Percentiles rank a stretch among this genome's conserved stretches.
Evolutionary conservation across 2,329 filamentous ascomycete species (phyloP).

Genomic region (Colletotrichum spaethianum): DNA sequence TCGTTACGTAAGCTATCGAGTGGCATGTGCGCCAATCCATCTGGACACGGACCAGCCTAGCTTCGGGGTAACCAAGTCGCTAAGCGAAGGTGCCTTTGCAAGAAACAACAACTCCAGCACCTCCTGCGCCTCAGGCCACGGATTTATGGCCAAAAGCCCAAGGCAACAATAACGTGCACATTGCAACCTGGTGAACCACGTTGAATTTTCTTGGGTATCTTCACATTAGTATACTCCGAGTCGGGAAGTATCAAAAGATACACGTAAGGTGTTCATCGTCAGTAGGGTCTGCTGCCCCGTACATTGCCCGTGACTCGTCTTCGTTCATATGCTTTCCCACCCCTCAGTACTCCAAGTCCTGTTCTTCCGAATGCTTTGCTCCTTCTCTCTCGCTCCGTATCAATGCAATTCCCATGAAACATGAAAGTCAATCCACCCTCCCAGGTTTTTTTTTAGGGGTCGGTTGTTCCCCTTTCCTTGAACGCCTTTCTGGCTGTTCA

Average conservation of each 20-base stretch:
- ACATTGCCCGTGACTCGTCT: constrained; percentile 16
- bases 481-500: constrained; percentile 30
- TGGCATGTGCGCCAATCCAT: not conserved
- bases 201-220: constrained; percentile 14
- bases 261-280: constrained; percentile 1
- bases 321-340: constrained; percentile 14
- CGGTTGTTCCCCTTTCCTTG: constrained; percentile 1
- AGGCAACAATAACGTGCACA: not conserved
- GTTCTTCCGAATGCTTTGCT: constrained; percentile 21
- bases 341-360: constrained; percentile 28
- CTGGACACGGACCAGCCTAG: not conserved
- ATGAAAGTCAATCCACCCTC: constrained; percentile 19
- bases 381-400: not conserved
- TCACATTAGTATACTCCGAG: constrained; percentile 3
- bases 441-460: constrained; percentile 28
- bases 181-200: too few relatives aligned
- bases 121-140: not conserved
- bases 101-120: not conserved
- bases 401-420: constrained; percentile 3
- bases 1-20: constrained; percentile 30
- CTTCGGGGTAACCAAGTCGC: not conserved
- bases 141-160: not conserved
- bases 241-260: constrained; percentile 1
- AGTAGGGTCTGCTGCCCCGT: not conserved
- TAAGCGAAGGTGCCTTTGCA: not conserved